Conservation (phyloP, 768 basidiomycete species). For the Collybia sp. region DNA sequence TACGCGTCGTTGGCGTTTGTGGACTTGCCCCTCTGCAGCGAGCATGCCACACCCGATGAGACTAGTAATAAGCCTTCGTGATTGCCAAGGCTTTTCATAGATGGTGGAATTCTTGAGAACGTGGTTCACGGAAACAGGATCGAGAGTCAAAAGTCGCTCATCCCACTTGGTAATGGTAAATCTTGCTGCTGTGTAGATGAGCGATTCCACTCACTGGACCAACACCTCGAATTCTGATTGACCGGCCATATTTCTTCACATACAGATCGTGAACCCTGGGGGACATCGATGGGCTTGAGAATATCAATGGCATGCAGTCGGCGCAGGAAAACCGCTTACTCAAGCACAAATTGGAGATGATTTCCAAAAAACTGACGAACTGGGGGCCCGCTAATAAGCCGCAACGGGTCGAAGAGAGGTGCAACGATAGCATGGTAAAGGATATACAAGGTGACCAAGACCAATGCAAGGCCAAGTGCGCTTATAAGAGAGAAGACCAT, state of each 20-base stretch:
- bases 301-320: not conserved
- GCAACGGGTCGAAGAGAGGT: conserved; percentile 41
- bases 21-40: conserved; percentile 70
- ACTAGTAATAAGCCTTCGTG: conserved; percentile 65
- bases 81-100: conserved; percentile 84
- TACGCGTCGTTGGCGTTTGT: conserved; percentile 78
- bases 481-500: not conserved
- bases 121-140: conserved; percentile 70
- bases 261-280: conserved; percentile 48
- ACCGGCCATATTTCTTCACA: conserved; percentile 60
- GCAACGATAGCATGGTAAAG: conserved; percentile 26
- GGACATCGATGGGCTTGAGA: conserved; percentile 48
- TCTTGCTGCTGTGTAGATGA: not conserved
- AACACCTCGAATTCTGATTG: conserved; percentile 62
- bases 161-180: conserved; percentile 51
- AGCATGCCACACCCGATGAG: conserved; percentile 85
- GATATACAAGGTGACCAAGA: conserved; percentile 14
- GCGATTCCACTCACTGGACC: conserved; percentile 51
- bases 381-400: conserved; percentile 58
- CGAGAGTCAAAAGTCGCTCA: conserved; percentile 74
- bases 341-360: conserved; percentile 52
- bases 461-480: not conserved
- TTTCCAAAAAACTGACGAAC: conserved; percentile 40
- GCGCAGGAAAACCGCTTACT: conserved; percentile 34
- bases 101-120: conserved; percentile 66